Percentiles rank a stretch among this genome's conserved stretches.
These are phyloP conservation scores for Scheffersomyces spartinae DNA, from an alignment of 805 yeast species.

Conservation along the genomic window DNA sequence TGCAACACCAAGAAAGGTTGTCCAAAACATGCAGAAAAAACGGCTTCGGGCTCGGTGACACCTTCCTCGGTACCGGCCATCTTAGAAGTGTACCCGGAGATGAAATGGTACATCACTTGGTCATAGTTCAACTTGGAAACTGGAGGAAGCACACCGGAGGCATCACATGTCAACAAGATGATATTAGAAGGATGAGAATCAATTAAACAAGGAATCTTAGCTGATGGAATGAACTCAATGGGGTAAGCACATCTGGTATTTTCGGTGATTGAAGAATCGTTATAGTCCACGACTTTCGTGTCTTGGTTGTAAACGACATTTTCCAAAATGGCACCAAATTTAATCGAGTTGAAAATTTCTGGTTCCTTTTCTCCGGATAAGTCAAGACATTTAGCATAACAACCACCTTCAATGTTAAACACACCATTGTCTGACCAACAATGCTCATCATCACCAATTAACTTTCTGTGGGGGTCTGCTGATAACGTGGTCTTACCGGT, in stretches of 20 bases:
- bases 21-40: conserved; percentile 97
- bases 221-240: conserved; percentile 91
- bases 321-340: conserved; percentile 89
- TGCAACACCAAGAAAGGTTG: conserved; percentile 97
- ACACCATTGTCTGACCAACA: conserved; percentile 99
- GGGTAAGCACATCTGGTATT: conserved; percentile 99
- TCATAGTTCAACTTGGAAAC: conserved; percentile 87
- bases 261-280: conserved; percentile 75
- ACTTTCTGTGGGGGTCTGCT: conserved; percentile 87
- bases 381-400: conserved; percentile 96
- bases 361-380: conserved; percentile 90
- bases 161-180: conserved; percentile 90
- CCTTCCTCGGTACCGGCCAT: conserved; percentile 99
- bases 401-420: conserved; percentile 98
- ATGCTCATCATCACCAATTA: conserved; percentile 98
- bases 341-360: conserved; percentile 90
- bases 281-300: conserved; percentile 78
- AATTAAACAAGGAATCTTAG: conserved; percentile 89
- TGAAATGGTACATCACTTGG: conserved; percentile 98
- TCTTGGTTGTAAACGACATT: conserved; percentile 77
- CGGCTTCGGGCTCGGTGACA: conserved; percentile 95
- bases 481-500: conserved; percentile 97
- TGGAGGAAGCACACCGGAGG: conserved; percentile 96
- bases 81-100: conserved; percentile 96
- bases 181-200: conserved; percentile 87